Evolutionary conservation across 2,329 filamentous ascomycete species (phyloP).

Genomic region (Fusarium equiseti): DNA sequence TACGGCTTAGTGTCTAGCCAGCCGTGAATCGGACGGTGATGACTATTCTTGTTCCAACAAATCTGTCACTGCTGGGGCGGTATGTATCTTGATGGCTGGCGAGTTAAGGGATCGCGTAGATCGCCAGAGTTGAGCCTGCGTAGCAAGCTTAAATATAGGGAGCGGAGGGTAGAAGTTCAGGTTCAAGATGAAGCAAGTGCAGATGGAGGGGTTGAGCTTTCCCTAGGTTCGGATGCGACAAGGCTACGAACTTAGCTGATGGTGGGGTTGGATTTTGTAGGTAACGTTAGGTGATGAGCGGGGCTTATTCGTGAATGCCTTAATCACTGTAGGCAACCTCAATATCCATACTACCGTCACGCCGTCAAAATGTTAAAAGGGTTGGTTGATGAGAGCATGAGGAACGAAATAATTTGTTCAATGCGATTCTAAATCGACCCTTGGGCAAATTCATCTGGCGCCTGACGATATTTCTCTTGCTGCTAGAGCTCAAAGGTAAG

Average conservation of each 20-base stretch:
- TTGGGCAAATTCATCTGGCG: neutral
- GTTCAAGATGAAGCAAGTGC: slow-evolving; percentile 15
- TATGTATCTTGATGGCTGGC: neutral
- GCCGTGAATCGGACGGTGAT: slow-evolving; percentile 5
- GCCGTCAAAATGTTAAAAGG: neutral
- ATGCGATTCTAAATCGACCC: neutral
- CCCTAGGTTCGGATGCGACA: slow-evolving; percentile 38
- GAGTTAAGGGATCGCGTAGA: neutral
- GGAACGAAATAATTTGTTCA: neutral
- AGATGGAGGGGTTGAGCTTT: slow-evolving; percentile 48
- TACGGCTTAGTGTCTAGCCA: slow-evolving; percentile 6
- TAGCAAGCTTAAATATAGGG: slow-evolving; percentile 16
- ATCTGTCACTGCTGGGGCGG: neutral
- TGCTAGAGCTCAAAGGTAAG: neutral
- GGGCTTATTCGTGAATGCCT: slow-evolving; percentile 30
- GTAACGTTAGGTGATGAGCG: slow-evolving; percentile 19
- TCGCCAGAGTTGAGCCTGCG: neutral
- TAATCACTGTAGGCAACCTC: neutral
- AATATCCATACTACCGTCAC: neutral
- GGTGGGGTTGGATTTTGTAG: slow-evolving; percentile 37
- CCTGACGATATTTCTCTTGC: neutral
- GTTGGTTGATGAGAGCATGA: neutral
- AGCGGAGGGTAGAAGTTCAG: slow-evolving; percentile 10
- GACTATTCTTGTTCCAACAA: neutral
- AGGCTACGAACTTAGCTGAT: slow-evolving; percentile 46